Evolutionary conservation across 139 green algal genomes (phyloP), one percentile per base, ranked within the genome.

Genomic region (Closterium sp.): DNA sequence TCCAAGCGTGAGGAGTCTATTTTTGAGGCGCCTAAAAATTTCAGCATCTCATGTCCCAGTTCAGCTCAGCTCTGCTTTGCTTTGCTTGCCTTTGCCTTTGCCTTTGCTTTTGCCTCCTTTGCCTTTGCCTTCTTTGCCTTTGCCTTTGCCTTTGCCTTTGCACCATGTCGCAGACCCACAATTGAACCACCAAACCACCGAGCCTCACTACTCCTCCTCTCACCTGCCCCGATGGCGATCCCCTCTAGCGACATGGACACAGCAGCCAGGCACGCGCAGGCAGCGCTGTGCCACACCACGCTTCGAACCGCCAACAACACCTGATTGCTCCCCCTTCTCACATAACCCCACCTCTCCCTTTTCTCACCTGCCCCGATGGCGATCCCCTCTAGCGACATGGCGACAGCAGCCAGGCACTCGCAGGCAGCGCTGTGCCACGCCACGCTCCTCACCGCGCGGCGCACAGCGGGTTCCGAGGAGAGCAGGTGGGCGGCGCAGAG

Each of bases 401-500:
- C 21, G 0, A 91, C 21, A 28, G 64, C n/a, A 81, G 55, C 88
- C 0, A 91, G 43, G 64, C 23, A 31, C 31, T 33, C 31, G 81
- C 33, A 89, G 2, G 30, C 33, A 28, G 33, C 33, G 23, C n/a
- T 91, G 25, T 89, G 89, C 76, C 32, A 43, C 34, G 43, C 31
- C 84, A 93, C 91, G 88, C 69, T 32, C 31, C n/a, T 38, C 69
- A 92, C 89, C 1, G 34, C 30, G 38, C 30, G 69, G 21, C 88
- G 88, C 88, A 91, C 88, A 1, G 16, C 33, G 16, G 32, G n/a
- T 10, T 91, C 88, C 2, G 88, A 32, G 31, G 76, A 32, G 32
- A 89, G 90, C 87, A 93, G 25, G 21, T 84, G 36, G 16, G n/a
- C 16, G 23, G 25, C 32, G 89, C 25, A 92, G 30, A 30, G 31